Base-by-base conservation (phyloP, 1,139 yeast genomes). In the Yamadazyma atlantica region DNA sequence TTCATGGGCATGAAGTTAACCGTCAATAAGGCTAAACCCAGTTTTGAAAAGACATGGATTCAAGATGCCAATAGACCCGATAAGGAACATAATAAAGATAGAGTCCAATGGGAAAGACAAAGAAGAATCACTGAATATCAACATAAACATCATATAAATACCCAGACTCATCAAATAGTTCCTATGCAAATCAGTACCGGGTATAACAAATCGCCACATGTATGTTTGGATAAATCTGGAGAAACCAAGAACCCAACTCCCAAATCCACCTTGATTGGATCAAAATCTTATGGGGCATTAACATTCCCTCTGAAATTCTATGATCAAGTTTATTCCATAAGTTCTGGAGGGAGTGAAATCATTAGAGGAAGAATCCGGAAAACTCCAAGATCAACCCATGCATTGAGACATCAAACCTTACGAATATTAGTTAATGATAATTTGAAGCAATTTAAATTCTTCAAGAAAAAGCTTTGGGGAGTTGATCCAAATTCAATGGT, bases 391-490 rank as follows among this genome's bases (percentile, higher is more conserved):
- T 54, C 63, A 4, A 46, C 49, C 10, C 46, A 47, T 8, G 68
- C 68, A 36, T 69, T 72, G 35, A 51, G 73, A 36, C 73, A 76
- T 34, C 76, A 82, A 50, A 83, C 95, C 0, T 67, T 86, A 44
- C 69, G 97, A 45, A 73, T 85, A 3, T 64, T 74, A 37, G 73
- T 82, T 23, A 77, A 80, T 48, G 85, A 88, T 4, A 74, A 74
- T 15, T 65, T 81, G 36, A 80, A 80, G 53, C 68, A 69, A 5
- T 62, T 82, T 42, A 78, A 78, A 51, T 68, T 82, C 44, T 73
- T 71, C 51, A 86, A 86, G 62, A 80, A 82, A 18, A 88, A 88
- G 53, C 69, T 92, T 32, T 92, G 98, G 98, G 97, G 97, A 8
- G 70, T 80, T 42, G 90, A 85, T 48, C 83, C 85, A 62, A 74